Evolutionary conservation across 352 stramenopile species (phyloP).

Genomic region (Phytophthora syringae): DNA sequence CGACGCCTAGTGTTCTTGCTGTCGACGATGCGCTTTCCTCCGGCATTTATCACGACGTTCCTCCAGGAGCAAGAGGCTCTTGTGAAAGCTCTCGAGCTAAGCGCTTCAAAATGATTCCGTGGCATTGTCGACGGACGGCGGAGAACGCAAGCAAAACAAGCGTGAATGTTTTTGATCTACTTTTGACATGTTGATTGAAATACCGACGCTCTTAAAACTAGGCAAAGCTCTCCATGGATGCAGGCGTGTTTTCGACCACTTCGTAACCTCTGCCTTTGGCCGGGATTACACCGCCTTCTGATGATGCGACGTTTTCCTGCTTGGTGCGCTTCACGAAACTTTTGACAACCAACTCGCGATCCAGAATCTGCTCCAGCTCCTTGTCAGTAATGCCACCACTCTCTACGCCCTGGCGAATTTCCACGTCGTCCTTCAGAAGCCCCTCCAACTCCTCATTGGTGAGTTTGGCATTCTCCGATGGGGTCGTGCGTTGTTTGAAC

Average conservation of each 20-base stretch:
- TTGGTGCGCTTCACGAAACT: slow-evolving; percentile 70
- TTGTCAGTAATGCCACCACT: slow-evolving; percentile 73
- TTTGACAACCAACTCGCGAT: slow-evolving; percentile 74
- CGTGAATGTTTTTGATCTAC: slow-evolving; percentile 1
- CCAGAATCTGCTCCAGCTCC: slow-evolving; percentile 69
- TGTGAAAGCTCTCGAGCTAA: slow-evolving; percentile 40
- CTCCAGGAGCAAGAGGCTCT: slow-evolving; percentile 67
- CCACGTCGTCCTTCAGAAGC: slow-evolving; percentile 77
- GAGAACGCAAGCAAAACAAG: not conserved
- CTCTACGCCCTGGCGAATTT: slow-evolving; percentile 74
- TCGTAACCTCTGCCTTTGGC: slow-evolving; percentile 78
- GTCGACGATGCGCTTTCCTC: slow-evolving; percentile 61
- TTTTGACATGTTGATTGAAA: slow-evolving; percentile 32
- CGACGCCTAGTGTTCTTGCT: slow-evolving; percentile 66
- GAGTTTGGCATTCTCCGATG: slow-evolving; percentile 41
- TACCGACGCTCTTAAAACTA: slow-evolving; percentile 26
- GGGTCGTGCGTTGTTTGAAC: slow-evolving; percentile 66
- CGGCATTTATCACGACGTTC: slow-evolving; percentile 75
- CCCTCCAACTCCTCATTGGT: slow-evolving; percentile 81
- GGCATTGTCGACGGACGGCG: no score
- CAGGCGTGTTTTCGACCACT: slow-evolving; percentile 66
- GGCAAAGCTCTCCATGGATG: slow-evolving; percentile 80
- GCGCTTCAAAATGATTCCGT: slow-evolving; percentile 8
- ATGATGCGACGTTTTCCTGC: slow-evolving; percentile 12
- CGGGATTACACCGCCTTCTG: slow-evolving; percentile 37